A percentile compares a stretch with the other conserved stretches of the same genome.
Evolutionary conservation across 202 grass and related monocot genomes (phyloP).

Genomic region (Zizania palustris): DNA sequence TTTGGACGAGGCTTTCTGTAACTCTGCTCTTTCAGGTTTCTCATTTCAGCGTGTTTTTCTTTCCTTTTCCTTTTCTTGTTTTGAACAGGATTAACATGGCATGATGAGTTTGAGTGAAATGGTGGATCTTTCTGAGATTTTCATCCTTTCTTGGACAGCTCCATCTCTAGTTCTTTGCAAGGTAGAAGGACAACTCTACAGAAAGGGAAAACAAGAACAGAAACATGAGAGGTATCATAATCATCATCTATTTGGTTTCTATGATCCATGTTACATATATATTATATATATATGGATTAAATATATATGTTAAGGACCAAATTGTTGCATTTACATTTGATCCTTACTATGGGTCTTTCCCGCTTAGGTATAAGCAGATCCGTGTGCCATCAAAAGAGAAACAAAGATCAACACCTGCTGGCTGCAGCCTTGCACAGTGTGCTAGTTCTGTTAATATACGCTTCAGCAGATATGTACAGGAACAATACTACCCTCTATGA

Average conservation of each 20-base stretch:
- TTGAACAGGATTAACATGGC: too few species aligned
- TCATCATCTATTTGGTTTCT: conserved; percentile 42
- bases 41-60: too few species aligned
- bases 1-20: too few species aligned
- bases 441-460: conserved; percentile 11
- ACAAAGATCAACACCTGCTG: conserved; percentile 40
- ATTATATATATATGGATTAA: conserved; percentile 23
- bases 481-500: conserved; percentile 35
- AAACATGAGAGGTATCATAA: conserved; percentile 37
- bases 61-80: too few species aligned
- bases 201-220: conserved; percentile 11
- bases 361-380: conserved; percentile 45
- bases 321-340: conserved; percentile 55
- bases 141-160: background rate
- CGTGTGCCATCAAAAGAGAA: conserved; percentile 46
- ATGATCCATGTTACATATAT: conserved; percentile 32
- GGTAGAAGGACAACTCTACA: background rate
- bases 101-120: too few species aligned
- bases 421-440: conserved; percentile 10
- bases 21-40: too few species aligned
- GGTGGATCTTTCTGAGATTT: background rate
- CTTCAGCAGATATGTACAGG: conserved; percentile 13
- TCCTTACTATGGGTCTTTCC: conserved; percentile 37
- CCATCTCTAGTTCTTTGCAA: background rate
- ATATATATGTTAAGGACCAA: conserved; percentile 40